Percentiles rank a stretch among this genome's conserved stretches.
phyloP scores from a whole-genome alignment of 2,329 filamentous ascomycete species.

The Cladosporium phlei region DNA sequence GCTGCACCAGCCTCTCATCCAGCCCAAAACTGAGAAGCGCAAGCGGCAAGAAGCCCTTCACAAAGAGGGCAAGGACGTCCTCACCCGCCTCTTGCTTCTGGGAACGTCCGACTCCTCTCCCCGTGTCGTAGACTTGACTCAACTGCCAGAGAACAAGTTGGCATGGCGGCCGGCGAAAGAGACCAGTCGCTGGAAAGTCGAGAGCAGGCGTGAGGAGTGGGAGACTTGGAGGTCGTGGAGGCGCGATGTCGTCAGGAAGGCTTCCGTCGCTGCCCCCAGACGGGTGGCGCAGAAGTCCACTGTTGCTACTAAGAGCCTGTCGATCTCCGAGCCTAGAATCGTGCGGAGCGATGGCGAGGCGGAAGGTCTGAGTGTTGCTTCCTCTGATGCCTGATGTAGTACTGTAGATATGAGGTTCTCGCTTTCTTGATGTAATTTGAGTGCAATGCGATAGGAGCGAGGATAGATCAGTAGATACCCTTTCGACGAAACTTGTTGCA shows the following conservation, averaged over 20 bases:
- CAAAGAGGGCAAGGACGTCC: conserved; percentile 59
- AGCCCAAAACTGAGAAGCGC: conserved; percentile 36
- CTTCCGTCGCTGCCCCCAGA: conserved; percentile 7
- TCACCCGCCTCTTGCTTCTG: conserved; percentile 61
- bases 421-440: too few relatives aligned
- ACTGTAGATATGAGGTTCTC: too few relatives aligned
- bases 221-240: conserved; percentile 42
- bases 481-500: too few relatives aligned
- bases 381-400: too few relatives aligned
- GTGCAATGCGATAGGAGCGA: too few relatives aligned
- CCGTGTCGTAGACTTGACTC: conserved; percentile 56
- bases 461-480: too few relatives aligned
- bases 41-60: conserved; percentile 47
- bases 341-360: too few relatives aligned
- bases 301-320: too few relatives aligned
- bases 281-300: neutral
- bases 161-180: conserved; percentile 62
- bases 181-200: conserved; percentile 63
- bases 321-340: too few relatives aligned
- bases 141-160: conserved; percentile 55
- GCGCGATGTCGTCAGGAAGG: conserved; percentile 23
- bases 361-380: too few relatives aligned
- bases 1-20: conserved; percentile 57
- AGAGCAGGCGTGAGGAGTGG: conserved; percentile 61
- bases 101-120: conserved; percentile 45